A percentile compares a stretch with the other conserved stretches of the same genome.
Conservation (phyloP, 371 early-diverging fungal genomes). For the Haplosporangium sp. region DNA sequence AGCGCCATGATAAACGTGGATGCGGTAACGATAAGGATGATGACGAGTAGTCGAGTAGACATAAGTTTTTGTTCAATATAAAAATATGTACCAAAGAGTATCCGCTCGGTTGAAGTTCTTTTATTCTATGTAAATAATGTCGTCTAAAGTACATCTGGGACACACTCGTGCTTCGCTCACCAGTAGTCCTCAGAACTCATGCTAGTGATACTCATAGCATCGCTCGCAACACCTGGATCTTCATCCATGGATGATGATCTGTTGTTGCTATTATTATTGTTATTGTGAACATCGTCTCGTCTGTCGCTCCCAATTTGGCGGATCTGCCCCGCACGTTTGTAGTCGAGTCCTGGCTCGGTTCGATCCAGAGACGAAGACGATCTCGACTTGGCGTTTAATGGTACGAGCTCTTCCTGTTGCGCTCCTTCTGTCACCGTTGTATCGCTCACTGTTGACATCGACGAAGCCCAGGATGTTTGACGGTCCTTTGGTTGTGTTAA, state of each 20-base stretch:
- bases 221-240: slow-evolving; percentile 37
- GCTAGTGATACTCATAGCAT: slow-evolving; percentile 38
- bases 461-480: slow-evolving; percentile 28
- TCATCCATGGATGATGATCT: slow-evolving; percentile 6
- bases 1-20: slow-evolving; percentile 54
- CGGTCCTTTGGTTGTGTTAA: neutral
- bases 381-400: slow-evolving; percentile 2
- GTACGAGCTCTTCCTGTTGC: slow-evolving; percentile 10
- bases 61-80: too few relatives aligned
- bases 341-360: neutral
- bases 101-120: too few relatives aligned
- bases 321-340: slow-evolving; percentile 3
- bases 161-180: slow-evolving; percentile 58
- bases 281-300: neutral
- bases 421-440: slow-evolving; percentile 1
- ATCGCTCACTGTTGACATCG: slow-evolving; percentile 14
- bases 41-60: slow-evolving; percentile 4
- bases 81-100: too few relatives aligned
- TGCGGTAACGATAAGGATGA: slow-evolving; percentile 40
- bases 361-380: neutral
- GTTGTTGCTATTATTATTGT: neutral
- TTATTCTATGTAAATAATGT: too few relatives aligned
- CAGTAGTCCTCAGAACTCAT: slow-evolving; percentile 55
- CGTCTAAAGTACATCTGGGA: too few relatives aligned
- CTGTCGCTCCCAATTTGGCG: neutral